Conservation (phyloP, 352 stramenopile species). For the Globisporangium nunn region DNA sequence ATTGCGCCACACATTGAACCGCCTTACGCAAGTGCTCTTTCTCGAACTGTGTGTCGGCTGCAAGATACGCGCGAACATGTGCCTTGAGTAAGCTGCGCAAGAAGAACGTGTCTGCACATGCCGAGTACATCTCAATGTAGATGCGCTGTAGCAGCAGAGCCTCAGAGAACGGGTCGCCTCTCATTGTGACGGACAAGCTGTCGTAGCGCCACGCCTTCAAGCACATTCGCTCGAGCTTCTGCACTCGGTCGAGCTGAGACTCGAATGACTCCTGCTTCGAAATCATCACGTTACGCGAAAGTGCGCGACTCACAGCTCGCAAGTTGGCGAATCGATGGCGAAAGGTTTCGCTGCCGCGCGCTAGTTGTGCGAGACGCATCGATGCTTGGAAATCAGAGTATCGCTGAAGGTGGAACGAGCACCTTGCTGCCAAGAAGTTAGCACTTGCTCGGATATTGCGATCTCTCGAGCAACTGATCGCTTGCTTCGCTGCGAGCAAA, state of each 20-base stretch:
- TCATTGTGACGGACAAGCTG: slow-evolving; percentile 28
- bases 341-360: not conserved
- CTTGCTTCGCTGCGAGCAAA: slow-evolving; percentile 17
- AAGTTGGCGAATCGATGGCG: slow-evolving; percentile 20
- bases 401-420: slow-evolving; percentile 16
- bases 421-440: slow-evolving; percentile 24
- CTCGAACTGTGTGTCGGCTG: slow-evolving; percentile 19
- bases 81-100: slow-evolving; percentile 37
- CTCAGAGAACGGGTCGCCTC: slow-evolving; percentile 41
- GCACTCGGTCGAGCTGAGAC: slow-evolving; percentile 27
- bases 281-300: slow-evolving; percentile 22
- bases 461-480: slow-evolving; percentile 20
- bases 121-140: slow-evolving; percentile 29
- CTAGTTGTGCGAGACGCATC: slow-evolving; percentile 21
- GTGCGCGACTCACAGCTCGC: slow-evolving; percentile 25
- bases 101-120: slow-evolving; percentile 49
- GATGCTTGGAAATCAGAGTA: slow-evolving; percentile 13
- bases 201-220: slow-evolving; percentile 47
- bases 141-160: slow-evolving; percentile 52
- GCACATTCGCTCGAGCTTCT: slow-evolving; percentile 61
- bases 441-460: slow-evolving; percentile 15
- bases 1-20: slow-evolving; percentile 14
- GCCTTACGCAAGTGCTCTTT: slow-evolving; percentile 29
- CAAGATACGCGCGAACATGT: slow-evolving; percentile 40
- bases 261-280: slow-evolving; percentile 33